phyloP scores from a whole-genome alignment of 2,329 filamentous ascomycete species.

The Fusarium tanahbumbuense region DNA sequence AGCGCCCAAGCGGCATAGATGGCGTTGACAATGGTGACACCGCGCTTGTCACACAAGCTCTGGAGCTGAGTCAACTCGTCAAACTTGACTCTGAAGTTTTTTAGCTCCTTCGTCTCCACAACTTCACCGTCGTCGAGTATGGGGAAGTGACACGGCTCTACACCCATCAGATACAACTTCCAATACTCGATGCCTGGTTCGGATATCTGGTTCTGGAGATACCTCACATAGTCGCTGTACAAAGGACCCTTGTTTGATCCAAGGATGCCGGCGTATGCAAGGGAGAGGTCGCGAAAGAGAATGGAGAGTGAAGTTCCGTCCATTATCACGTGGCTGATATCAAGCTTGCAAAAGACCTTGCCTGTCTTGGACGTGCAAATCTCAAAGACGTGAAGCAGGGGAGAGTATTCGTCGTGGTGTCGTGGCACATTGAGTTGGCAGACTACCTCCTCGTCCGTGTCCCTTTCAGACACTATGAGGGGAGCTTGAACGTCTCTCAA shows the following conservation, averaged over 20 bases:
- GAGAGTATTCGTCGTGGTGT: constrained; percentile 6
- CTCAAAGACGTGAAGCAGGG: constrained; percentile 26
- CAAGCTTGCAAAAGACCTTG: constrained; percentile 40
- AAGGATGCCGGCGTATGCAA: constrained; percentile 17
- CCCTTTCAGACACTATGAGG: constrained; percentile 13
- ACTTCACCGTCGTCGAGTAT: constrained; percentile 27
- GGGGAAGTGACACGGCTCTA: constrained; percentile 37
- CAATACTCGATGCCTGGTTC: constrained; percentile 27
- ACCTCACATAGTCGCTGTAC: constrained; percentile 33
- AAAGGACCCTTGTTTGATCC: constrained; percentile 18
- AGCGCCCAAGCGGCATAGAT: constrained; percentile 42
- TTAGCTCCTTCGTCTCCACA: constrained; percentile 27
- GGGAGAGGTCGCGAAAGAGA: constrained; percentile 35
- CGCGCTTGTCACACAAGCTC: constrained; percentile 15
- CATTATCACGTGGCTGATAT: constrained; percentile 41
- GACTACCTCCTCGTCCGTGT: constrained; percentile 24
- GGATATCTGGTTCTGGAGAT: constrained; percentile 15
- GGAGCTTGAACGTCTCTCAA: constrained; percentile 44
- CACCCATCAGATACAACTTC: constrained; percentile 24
- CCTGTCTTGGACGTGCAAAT: constrained; percentile 39
- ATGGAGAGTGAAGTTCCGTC: constrained; percentile 39
- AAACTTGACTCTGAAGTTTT: constrained; percentile 34
- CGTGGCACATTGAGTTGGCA: constrained; percentile 9
- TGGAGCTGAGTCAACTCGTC: constrained; percentile 22
- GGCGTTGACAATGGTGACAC: constrained; percentile 34